Conservation (phyloP, 1,284 basidiomycete species). For the Leccinum proliferum region DNA sequence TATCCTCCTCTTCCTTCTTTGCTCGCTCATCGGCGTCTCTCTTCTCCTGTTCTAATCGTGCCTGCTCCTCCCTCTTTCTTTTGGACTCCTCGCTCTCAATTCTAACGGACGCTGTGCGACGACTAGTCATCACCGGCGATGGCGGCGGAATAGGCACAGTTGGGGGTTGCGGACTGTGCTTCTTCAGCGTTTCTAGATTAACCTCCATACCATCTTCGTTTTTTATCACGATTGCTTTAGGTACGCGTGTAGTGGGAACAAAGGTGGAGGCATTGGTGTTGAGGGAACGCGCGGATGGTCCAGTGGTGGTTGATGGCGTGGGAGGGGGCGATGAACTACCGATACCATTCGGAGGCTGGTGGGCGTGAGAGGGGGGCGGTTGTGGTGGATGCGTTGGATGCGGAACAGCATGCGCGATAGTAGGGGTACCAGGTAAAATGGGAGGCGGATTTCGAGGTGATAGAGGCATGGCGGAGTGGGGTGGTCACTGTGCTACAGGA, state of each 20-base stretch:
- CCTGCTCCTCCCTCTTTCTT: constrained; percentile 47
- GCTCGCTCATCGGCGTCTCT: constrained; percentile 32
- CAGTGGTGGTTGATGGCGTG: constrained; percentile 50
- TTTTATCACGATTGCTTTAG: constrained; percentile 36
- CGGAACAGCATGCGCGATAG: constrained; percentile 48
- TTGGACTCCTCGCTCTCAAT: constrained; percentile 57
- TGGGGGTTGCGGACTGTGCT: constrained; percentile 37
- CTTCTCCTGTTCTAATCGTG: constrained; percentile 39
- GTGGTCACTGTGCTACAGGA: constrained; percentile 32
- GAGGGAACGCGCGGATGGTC: constrained; percentile 38
- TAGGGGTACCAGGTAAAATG: constrained; percentile 58
- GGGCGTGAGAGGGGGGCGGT: constrained; percentile 44
- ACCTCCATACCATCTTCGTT: constrained; percentile 53
- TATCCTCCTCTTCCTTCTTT: constrained; percentile 30
- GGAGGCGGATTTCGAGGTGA: constrained; percentile 59
- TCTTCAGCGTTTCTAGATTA: constrained; percentile 47
- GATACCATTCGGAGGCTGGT: constrained; percentile 43
- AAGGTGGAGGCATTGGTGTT: constrained; percentile 61
- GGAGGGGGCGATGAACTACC: constrained; percentile 62
- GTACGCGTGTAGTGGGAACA: constrained; percentile 39
- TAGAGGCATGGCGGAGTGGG: constrained; percentile 45
- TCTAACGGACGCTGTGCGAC: constrained; percentile 35
- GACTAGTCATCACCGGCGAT: constrained; percentile 31
- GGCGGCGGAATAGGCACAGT: constrained; percentile 41
- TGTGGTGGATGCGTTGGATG: constrained; percentile 44